Conservation (phyloP, 495 filamentous ascomycete genomes). For the Parathielavia appendiculata region DNA sequence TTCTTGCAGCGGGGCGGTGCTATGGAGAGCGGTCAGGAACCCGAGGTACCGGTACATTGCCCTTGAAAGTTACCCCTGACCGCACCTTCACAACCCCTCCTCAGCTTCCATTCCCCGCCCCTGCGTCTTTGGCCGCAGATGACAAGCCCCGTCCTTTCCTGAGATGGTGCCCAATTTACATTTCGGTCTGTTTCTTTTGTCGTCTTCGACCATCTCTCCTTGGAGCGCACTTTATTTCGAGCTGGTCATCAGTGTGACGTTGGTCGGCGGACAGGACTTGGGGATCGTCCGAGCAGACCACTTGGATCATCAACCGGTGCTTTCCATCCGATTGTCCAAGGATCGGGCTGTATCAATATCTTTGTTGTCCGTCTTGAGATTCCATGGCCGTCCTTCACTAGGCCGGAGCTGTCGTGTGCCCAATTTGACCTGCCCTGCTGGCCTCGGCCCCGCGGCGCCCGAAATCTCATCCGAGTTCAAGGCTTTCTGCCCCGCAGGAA, state of each 20-base stretch:
- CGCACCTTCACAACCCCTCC: not conserved
- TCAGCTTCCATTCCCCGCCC: constrained; percentile 13
- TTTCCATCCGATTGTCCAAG: not conserved
- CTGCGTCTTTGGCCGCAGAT: constrained; percentile 12
- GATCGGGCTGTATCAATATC: not conserved
- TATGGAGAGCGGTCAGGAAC: constrained; percentile 27
- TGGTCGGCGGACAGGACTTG: constrained; percentile 11
- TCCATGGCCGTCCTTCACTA: not conserved
- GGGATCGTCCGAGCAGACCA: constrained; percentile 8
- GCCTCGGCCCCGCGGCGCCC: constrained; percentile 7
- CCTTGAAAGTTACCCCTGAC: too few species aligned
- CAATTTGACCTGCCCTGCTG: not conserved
- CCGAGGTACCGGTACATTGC: constrained; percentile 33
- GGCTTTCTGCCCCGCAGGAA: constrained; percentile 2
- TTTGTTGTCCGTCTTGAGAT: not conserved
- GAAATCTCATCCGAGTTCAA: not conserved
- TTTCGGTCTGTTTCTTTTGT: not conserved
- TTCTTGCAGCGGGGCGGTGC: constrained; percentile 27
- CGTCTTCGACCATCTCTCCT: not conserved
- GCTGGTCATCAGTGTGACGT: constrained; percentile 3
- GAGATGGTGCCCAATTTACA: constrained; percentile 7
- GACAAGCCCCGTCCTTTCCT: too few species aligned
- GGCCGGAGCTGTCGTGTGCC: constrained; percentile 3
- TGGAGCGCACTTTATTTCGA: too few species aligned
- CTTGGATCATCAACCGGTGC: not conserved